Evolutionary conservation across 148 eudicot genomes (phyloP).

Genomic region (Mesembryanthemum crystallinum): DNA sequence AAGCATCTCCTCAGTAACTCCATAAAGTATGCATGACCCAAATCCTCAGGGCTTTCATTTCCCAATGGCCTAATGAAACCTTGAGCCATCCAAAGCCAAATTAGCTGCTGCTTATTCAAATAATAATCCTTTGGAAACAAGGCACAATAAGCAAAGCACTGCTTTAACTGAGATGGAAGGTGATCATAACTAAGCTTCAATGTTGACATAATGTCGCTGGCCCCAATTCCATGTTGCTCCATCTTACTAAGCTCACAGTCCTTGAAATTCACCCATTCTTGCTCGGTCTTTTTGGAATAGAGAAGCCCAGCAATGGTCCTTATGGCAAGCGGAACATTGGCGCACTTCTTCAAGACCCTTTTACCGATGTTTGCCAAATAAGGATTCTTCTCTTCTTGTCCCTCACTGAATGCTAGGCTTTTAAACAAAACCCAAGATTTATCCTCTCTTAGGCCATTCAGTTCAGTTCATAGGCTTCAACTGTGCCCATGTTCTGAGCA

Average conservation of each 20-base stretch:
- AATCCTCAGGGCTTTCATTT: background rate
- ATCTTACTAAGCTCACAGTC: background rate
- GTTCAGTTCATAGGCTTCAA: background rate
- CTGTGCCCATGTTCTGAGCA: background rate
- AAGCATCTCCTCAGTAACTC: conserved; percentile 10
- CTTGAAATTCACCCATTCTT: conserved; percentile 7
- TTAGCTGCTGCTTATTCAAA: conserved; percentile 3
- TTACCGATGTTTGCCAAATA: background rate
- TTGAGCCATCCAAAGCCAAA: conserved; percentile 21
- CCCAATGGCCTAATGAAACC: background rate
- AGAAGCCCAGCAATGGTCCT: conserved; percentile 6
- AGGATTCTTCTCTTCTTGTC: background rate
- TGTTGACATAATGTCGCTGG: background rate
- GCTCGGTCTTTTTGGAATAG: background rate
- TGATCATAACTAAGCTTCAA: conserved; percentile 9
- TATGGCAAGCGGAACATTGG: conserved; percentile 7
- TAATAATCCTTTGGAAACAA: conserved; percentile 17
- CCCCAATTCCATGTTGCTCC: background rate
- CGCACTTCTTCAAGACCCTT: conserved; percentile 5
- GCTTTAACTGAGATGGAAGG: background rate
- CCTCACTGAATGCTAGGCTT: background rate
- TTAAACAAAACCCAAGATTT: conserved; percentile 14
- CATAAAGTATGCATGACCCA: background rate
- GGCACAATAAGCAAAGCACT: conserved; percentile 23
- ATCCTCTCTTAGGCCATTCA: background rate